Base-by-base conservation (phyloP, 2,329 filamentous ascomycete genomes). In the Dothideomycetidae sp. region DNA sequence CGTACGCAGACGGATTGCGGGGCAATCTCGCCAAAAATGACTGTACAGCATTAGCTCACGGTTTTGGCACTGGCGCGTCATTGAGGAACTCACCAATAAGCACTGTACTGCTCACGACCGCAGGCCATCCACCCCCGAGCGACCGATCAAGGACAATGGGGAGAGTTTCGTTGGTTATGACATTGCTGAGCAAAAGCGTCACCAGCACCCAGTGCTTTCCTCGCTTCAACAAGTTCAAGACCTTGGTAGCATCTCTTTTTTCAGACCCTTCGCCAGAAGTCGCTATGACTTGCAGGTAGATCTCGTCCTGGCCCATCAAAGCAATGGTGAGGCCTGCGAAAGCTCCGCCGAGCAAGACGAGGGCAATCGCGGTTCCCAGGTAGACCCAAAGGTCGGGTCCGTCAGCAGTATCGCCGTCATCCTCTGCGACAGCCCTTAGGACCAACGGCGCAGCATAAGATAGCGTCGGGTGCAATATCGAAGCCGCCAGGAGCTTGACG, bases 201-300 rank as follows among this genome's bases (percentile, higher is more conserved):
- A 98, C 90, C 40, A 98, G 67, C 13, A 98, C 88, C 90, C 90
- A 98, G 60, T 98, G 90, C 58, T 98, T 98, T 50, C 90, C 90
- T 50, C 73, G 80, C 46, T 83, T 75, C 39, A 98, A 63, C 17
- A 98, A 66, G 30, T 75, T 69, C 48, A 90, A 69, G 9, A 98
- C 90, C 46, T 75, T 78, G 40, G 71, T 73, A 1, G 90, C 90
- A 54, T 94, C 84, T 53, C 76, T 83, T 52, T 78, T 78, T 61
- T 96, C 88, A n/a, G 76, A 68, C 39, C 80, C 84, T 58, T 83
- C 78, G 31, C 81, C 77, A 37, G 90, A 92, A 29, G 79, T 78
- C 36, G 85, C 77, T 46, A 98, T 80, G 46, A 98, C 90, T 61
- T 94, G 90, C 11, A 98, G 72, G 58, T 98, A 94, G 51, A 96